Base-by-base conservation (phyloP, 164 flowering plant genomes). In the Aristolochia fimbriata region DNA sequence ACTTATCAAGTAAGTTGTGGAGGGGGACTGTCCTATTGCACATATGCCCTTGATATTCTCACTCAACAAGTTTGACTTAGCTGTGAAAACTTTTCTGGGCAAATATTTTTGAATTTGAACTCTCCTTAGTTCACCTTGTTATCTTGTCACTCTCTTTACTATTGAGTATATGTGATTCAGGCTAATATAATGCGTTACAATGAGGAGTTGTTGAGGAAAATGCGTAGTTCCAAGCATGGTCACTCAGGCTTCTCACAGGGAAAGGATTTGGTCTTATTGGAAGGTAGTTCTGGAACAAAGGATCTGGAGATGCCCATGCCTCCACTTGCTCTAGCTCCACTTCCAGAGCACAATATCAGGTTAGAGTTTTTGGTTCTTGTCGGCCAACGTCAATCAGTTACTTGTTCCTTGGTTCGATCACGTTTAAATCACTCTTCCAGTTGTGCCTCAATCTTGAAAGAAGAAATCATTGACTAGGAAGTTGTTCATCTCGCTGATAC, bases 251-350 rank as follows among this genome's bases (percentile, higher is more conserved):
- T 82, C 51, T 50, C 41, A 27, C 30, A 72, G 60, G n/a, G 55
- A 31, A 62, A 68, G 51, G 71, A 68, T 58, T 51, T 59, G n/a
- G 55, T 68, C 37, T 63, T 61, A 54, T 61, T 67, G 20, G 17
- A 23, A 3, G 30, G 31, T 23, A 63, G 59, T 69, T 69, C 81
- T 55, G 60, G 77, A 45, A 63, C 61, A 55, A 77, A 73, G 65
- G 98, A 92, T 73, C 52, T 77, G 41, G 96, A 84, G 72, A 77
- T 92, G 84, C 95, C 89, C 41, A 83, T 87, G 86, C 93, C 98
- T 55, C 95, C 95, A 68, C 78, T 79, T 65, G 80, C 86, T 25
- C 87, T 88, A 62, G 85, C 85, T 65, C 88, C 91, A 45, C n/a
- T 83, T 55, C 77, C 58, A 43, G 75, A 79, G 49, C 69, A 74